Percentiles rank a stretch among this genome's conserved stretches.
Conservation (phyloP, 2,329 filamentous ascomycete species). For the Fusarium continuum region DNA sequence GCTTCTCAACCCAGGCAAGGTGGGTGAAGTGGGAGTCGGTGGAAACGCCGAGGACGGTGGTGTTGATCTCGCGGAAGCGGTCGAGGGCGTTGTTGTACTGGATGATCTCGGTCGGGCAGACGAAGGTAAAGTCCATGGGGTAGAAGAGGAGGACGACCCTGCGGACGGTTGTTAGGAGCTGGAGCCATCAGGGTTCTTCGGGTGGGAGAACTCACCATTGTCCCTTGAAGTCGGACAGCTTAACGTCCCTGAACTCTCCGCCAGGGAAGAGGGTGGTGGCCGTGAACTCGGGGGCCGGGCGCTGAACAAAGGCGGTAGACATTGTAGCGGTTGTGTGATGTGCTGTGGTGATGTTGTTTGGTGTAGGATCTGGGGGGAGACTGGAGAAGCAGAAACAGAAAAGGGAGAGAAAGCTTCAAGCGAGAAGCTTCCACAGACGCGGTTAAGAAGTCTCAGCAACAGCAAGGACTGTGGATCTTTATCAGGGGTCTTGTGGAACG, state of each 20-base stretch:
- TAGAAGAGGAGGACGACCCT: slow-evolving; percentile 74
- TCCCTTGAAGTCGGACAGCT: slow-evolving; percentile 55
- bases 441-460: slow-evolving; percentile 12
- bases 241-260: slow-evolving; percentile 58
- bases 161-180: background rate
- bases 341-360: background rate
- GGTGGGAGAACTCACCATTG: slow-evolving; percentile 53
- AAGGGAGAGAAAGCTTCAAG: background rate
- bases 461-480: slow-evolving; percentile 26
- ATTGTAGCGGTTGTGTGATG: slow-evolving; percentile 46
- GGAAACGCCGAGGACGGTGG: slow-evolving; percentile 67
- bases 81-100: slow-evolving; percentile 70
- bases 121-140: slow-evolving; percentile 74
- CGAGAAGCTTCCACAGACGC: background rate
- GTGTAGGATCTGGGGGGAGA: background rate
- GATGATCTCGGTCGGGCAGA: slow-evolving; percentile 73
- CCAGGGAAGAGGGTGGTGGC: slow-evolving; percentile 60
- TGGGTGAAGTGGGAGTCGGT: slow-evolving; percentile 68
- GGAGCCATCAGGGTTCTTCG: background rate
- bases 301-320: slow-evolving; percentile 59
- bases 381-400: background rate
- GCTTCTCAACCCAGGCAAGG: slow-evolving; percentile 66
- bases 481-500: slow-evolving; percentile 30
- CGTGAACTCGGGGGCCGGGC: slow-evolving; percentile 59
- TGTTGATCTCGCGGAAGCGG: slow-evolving; percentile 67